Evolutionary conservation across 225 moss, liverwort and hornwort species (phyloP).

Genomic region (Climacium dendroides): DNA sequence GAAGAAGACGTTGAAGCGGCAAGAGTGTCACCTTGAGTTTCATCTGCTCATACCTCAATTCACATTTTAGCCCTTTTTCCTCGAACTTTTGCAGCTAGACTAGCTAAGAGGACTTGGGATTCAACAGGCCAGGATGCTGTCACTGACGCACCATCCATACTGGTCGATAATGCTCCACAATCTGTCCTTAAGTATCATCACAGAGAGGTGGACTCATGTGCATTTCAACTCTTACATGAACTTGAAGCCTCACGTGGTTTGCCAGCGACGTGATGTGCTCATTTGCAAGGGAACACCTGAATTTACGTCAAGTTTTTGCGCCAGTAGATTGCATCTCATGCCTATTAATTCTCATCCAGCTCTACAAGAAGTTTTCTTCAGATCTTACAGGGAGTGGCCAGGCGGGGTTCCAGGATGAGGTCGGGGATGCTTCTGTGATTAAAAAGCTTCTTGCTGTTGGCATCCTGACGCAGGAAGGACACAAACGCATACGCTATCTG

Average conservation of each 20-base stretch:
- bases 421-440: background rate
- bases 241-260: background rate
- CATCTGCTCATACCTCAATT: background rate
- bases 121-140: background rate
- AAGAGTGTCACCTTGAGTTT: background rate
- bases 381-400: background rate
- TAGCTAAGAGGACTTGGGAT: background rate
- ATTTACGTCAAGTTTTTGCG: background rate
- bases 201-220: background rate
- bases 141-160: background rate
- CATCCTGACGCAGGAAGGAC: background rate
- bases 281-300: background rate
- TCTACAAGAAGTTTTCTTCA: background rate
- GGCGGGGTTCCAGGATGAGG: background rate
- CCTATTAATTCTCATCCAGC: background rate
- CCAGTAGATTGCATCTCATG: background rate
- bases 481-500: too few species aligned
- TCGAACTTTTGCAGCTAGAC: background rate
- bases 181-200: background rate
- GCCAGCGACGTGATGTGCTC: background rate
- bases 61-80: background rate
- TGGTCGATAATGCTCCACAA: background rate
- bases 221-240: background rate
- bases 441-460: background rate
- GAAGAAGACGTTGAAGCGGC: conserved; percentile 17